These are phyloP conservation scores for Yamadazyma dendronema DNA, from an alignment of 1,139 yeast genomes.

Conservation along the genomic window DNA sequence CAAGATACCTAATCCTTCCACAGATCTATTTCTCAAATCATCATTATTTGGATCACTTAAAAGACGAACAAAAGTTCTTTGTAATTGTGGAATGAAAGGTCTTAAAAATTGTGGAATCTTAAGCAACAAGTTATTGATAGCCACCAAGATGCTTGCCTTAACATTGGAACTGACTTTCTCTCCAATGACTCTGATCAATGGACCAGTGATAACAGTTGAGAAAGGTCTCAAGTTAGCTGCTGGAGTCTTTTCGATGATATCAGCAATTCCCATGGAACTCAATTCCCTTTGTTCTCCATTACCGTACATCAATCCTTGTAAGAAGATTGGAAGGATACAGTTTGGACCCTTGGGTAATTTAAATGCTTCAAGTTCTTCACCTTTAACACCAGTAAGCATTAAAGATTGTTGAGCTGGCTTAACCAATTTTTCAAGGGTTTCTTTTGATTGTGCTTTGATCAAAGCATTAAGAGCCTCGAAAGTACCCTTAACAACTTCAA, in stretches of 20 bases:
- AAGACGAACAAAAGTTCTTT: slow-evolving; percentile 93
- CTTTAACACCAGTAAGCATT: slow-evolving; percentile 60
- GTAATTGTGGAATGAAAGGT: slow-evolving; percentile 96
- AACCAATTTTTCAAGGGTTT: slow-evolving; percentile 71
- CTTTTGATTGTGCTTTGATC: slow-evolving; percentile 71
- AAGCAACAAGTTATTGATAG: slow-evolving; percentile 71
- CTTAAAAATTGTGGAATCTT: slow-evolving; percentile 90
- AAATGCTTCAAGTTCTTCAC: slow-evolving; percentile 74
- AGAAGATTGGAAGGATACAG: slow-evolving; percentile 84
- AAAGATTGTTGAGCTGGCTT: slow-evolving; percentile 77
- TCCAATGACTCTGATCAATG: slow-evolving; percentile 95
- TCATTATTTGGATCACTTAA: slow-evolving; percentile 76
- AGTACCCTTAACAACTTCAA: slow-evolving; percentile 64
- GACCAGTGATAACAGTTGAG: slow-evolving; percentile 95
- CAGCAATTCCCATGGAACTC: slow-evolving; percentile 89
- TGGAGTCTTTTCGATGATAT: slow-evolving; percentile 82
- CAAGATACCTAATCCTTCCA: slow-evolving; percentile 81
- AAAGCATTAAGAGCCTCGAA: slow-evolving; percentile 66
- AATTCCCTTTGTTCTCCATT: slow-evolving; percentile 77
- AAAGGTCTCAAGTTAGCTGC: slow-evolving; percentile 77
- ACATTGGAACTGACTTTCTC: slow-evolving; percentile 89
- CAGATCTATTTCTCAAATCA: slow-evolving; percentile 79
- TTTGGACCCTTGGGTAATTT: slow-evolving; percentile 82
- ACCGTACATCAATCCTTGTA: slow-evolving; percentile 96
- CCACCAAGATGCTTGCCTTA: slow-evolving; percentile 85